Base-by-base conservation (phyloP, 345 rosid genomes). In the Geranium rotundifolium region DNA sequence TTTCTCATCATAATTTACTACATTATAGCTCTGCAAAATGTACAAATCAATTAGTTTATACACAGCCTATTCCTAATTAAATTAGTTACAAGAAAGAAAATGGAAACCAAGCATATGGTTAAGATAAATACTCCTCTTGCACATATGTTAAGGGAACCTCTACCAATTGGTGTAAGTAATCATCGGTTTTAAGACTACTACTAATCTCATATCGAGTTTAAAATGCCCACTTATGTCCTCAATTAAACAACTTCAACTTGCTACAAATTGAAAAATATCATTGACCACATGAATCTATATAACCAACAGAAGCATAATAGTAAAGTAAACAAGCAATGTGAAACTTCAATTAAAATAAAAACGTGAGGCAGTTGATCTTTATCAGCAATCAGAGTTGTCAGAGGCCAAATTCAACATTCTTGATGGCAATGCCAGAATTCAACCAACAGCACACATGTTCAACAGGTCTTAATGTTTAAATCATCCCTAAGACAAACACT, bases 1-100 rank as follows among this genome's bases (percentile, higher is more conserved):
- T 69, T 82, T 91, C 67, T 91, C 96, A 60, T 82, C 80, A 65
- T 89, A 89, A 67, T 84, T 91, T 72, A 91, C 83, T 29, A 86
- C 89, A 81, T 81, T 89, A 75, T 87, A 87, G 69, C 87, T 88
- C 98, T 89, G 86, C 81, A 77, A 41, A 1, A 12, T 41, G 50
- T 41, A 41, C 14, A 41, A 12, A 41, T 1, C 13, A 41, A 41
- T 41, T 41, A 41, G 50, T 31, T 6, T 12, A 41, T 41, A 41
- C 50, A 41, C 50, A 41, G 12, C 37, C 14, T 41, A 4, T 41
- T 12, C 50, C 50, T 3, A 13, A 12, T 41, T 41, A 41, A 41
- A 41, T 6, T 5, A 41, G 10, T 41, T 12, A 4, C 9, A 41
- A 41, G 50, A 41, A 1, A 41, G 50, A 41, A 41, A 41, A 41